A percentile compares a stretch with the other conserved stretches of the same genome.
phyloP scores from a whole-genome alignment of 441 rosid species.

The Eruca vesicaria region DNA sequence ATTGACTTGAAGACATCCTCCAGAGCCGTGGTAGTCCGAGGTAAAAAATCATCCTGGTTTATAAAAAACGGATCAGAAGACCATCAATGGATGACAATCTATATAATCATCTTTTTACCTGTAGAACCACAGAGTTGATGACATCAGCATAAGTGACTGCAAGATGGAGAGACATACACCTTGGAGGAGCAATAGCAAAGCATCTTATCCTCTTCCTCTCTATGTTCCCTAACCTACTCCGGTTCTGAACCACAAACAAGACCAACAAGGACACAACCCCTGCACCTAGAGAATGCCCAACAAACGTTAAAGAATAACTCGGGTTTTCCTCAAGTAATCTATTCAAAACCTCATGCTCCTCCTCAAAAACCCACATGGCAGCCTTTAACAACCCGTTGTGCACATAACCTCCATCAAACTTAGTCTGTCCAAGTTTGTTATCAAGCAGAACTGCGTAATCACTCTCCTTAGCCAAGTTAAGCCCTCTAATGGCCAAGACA shows the following conservation, averaged over 20 bases:
- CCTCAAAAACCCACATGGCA: conserved; percentile 74
- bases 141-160: conserved; percentile 88
- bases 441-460: conserved; percentile 86
- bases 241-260: conserved; percentile 57
- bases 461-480: conserved; percentile 72
- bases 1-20: conserved; percentile 81
- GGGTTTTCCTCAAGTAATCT: conserved; percentile 58
- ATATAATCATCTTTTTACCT: conserved; percentile 43
- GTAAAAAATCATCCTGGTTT: conserved; percentile 88
- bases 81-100: not conserved
- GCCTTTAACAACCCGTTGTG: conserved; percentile 85
- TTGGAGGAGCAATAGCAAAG: conserved; percentile 77
- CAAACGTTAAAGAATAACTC: conserved; percentile 65
- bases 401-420: conserved; percentile 85
- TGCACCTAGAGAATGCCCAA: conserved; percentile 86
- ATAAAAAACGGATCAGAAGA: conserved; percentile 10
- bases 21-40: conserved; percentile 78
- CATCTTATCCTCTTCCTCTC: conserved; percentile 78
- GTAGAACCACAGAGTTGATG: conserved; percentile 78
- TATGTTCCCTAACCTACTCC: conserved; percentile 56
- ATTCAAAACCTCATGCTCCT: conserved; percentile 56
- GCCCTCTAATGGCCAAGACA: conserved; percentile 68
- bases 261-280: conserved; percentile 70
- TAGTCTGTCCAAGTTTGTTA: conserved; percentile 78
- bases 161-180: conserved; percentile 86